phyloP scores from a whole-genome alignment of 2,329 filamentous ascomycete genomes.

The Claviceps arundinis region DNA sequence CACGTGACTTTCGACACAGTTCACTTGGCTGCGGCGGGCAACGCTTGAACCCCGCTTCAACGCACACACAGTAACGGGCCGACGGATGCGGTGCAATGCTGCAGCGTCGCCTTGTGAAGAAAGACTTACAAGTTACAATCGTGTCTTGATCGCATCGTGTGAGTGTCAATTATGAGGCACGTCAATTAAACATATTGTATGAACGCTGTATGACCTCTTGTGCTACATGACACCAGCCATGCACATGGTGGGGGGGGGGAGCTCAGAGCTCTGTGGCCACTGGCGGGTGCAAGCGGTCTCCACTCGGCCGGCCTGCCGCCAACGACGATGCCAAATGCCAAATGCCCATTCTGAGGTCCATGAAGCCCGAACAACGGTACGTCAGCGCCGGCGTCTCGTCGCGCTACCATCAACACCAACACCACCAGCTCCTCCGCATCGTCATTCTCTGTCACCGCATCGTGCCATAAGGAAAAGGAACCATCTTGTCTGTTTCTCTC shows the following conservation, averaged over 20 bases:
- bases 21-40: too few species aligned
- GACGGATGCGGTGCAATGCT: too few species aligned
- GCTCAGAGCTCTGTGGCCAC: neutral
- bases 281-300: neutral
- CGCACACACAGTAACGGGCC: too few species aligned
- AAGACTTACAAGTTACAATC: too few species aligned
- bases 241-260: neutral
- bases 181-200: too few species aligned
- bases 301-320: neutral
- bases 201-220: too few species aligned
- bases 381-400: conserved; percentile 16
- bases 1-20: neutral
- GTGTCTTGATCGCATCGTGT: too few species aligned
- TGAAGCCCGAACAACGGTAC: conserved; percentile 11
- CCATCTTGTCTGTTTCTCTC: neutral
- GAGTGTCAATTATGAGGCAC: too few species aligned
- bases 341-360: neutral
- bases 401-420: neutral
- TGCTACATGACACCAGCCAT: too few species aligned
- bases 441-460: neutral
- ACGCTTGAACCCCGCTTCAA: too few species aligned
- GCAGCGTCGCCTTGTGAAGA: too few species aligned
- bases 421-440: neutral
- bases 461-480: neutral
- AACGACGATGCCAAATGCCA: neutral